Conservation (phyloP, 2,329 filamentous ascomycete species). For the Coniochaeta sp. region DNA sequence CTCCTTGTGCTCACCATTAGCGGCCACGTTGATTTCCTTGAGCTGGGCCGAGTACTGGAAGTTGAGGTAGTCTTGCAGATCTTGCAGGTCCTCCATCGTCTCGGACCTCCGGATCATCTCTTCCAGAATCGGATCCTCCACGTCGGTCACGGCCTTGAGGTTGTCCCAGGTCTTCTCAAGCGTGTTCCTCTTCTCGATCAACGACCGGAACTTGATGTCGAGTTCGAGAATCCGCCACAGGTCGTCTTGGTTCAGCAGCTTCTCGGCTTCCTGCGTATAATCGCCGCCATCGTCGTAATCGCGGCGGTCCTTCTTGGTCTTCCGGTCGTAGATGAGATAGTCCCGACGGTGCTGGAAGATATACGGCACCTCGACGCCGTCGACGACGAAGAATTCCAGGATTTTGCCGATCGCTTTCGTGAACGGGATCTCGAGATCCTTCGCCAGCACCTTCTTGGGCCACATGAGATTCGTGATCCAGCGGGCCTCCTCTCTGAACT, state of each 20-base stretch:
- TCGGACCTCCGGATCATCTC: constrained; percentile 73
- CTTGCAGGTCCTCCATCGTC: constrained; percentile 92
- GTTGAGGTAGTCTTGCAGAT: constrained; percentile 92
- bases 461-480: constrained; percentile 92
- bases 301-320: constrained; percentile 48
- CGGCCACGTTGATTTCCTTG: constrained; percentile 65
- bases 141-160: constrained; percentile 51
- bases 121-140: constrained; percentile 69
- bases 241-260: constrained; percentile 85
- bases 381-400: constrained; percentile 87
- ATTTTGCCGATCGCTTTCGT: constrained; percentile 85
- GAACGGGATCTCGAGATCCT: constrained; percentile 73
- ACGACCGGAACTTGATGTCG: constrained; percentile 88
- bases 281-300: constrained; percentile 63
- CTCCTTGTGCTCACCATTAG: constrained; percentile 51
- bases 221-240: constrained; percentile 92
- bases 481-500: constrained; percentile 79
- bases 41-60: constrained; percentile 85
- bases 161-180: constrained; percentile 73
- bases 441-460: constrained; percentile 71
- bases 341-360: constrained; percentile 98
- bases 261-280: constrained; percentile 71
- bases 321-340: constrained; percentile 86
- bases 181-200: constrained; percentile 84
- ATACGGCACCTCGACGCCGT: constrained; percentile 93